Percentiles rank a stretch among this genome's conserved stretches.
Evolutionary conservation across 2,329 filamentous ascomycete species (phyloP).

Genomic region (Pseudofabraea citricarpa): DNA sequence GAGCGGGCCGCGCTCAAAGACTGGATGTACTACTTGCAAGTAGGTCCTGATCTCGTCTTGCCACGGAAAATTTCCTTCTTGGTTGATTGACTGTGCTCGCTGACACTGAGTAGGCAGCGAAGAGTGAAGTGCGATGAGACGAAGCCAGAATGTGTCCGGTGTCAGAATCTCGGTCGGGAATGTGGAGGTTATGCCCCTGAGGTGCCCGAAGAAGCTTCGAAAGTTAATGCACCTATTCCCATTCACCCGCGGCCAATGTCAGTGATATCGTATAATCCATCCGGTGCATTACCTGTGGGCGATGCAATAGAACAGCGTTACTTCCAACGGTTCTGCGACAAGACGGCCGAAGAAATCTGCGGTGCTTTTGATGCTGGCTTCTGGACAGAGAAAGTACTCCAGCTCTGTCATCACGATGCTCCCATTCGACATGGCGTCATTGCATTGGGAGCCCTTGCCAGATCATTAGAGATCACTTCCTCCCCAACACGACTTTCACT

Average conservation of each 20-base stretch:
- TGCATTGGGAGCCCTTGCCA: slow-evolving; percentile 25
- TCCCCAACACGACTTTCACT: slow-evolving; percentile 24
- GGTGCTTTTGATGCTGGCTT: slow-evolving; percentile 26
- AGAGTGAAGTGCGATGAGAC: slow-evolving; percentile 30
- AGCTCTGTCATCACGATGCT: slow-evolving; percentile 25
- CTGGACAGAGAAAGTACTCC: slow-evolving; percentile 28
- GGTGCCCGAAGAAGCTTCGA: slow-evolving; percentile 19
- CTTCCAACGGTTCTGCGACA: slow-evolving; percentile 28
- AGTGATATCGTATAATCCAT: slow-evolving; percentile 23
- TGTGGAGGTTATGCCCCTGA: slow-evolving; percentile 29
- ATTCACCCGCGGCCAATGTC: slow-evolving; percentile 27
- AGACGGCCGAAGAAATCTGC: slow-evolving; percentile 24
- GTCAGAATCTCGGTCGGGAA: slow-evolving; percentile 27
- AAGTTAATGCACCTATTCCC: slow-evolving; percentile 18
- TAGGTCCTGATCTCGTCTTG: slow-evolving; percentile 11
- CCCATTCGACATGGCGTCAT: slow-evolving; percentile 26
- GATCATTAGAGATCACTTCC: slow-evolving; percentile 24
- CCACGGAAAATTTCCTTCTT: slow-evolving; percentile 1
- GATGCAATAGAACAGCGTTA: slow-evolving; percentile 24
- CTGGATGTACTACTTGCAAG: slow-evolving; percentile 29
- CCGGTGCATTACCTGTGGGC: slow-evolving; percentile 19
- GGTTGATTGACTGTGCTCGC: slow-evolving; percentile 2
- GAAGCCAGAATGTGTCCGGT: slow-evolving; percentile 27
- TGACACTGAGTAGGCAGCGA: slow-evolving; percentile 22
- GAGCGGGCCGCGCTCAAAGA: slow-evolving; percentile 28